A percentile compares a stretch with the other conserved stretches of the same genome.
Conservation (phyloP, 306 rosid species). For the Sicyos edulis region DNA sequence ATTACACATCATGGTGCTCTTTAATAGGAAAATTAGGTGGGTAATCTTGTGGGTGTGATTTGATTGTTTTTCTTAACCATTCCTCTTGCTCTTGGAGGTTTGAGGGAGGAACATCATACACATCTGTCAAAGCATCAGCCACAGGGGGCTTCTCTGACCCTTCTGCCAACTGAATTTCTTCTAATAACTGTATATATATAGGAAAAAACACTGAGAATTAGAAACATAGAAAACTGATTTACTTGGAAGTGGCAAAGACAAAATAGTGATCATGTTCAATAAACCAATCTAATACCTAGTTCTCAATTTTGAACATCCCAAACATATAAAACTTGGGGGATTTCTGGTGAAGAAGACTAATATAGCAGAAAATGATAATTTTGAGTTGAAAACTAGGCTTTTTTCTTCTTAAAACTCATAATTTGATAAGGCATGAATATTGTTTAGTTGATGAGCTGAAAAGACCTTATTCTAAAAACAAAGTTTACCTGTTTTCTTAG, state of each 20-base stretch:
- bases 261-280: too few relatives aligned
- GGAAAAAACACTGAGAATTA: neutral
- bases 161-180: slow-evolving; percentile 85
- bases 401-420: too few relatives aligned
- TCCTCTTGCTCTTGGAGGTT: slow-evolving; percentile 76
- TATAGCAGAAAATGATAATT: neutral
- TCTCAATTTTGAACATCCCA: neutral
- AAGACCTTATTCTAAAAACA: neutral
- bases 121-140: slow-evolving; percentile 65
- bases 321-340: neutral
- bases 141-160: slow-evolving; percentile 63
- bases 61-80: slow-evolving; percentile 49
- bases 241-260: too few relatives aligned
- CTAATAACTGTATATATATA: slow-evolving; percentile 63
- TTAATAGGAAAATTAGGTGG: slow-evolving; percentile 48
- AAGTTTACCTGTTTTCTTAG: slow-evolving; percentile 53
- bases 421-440: too few relatives aligned
- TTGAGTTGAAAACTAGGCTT: too few relatives aligned
- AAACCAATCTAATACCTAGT: too few relatives aligned
- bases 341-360: neutral
- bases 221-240: too few relatives aligned
- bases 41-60: slow-evolving; percentile 52
- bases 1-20: too few relatives aligned
- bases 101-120: slow-evolving; percentile 62
- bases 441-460: neutral